A percentile compares a stretch with the other conserved stretches of the same genome.
Conservation (phyloP, 1,284 basidiomycete species). For the Papiliotrema nemorosa region DNA sequence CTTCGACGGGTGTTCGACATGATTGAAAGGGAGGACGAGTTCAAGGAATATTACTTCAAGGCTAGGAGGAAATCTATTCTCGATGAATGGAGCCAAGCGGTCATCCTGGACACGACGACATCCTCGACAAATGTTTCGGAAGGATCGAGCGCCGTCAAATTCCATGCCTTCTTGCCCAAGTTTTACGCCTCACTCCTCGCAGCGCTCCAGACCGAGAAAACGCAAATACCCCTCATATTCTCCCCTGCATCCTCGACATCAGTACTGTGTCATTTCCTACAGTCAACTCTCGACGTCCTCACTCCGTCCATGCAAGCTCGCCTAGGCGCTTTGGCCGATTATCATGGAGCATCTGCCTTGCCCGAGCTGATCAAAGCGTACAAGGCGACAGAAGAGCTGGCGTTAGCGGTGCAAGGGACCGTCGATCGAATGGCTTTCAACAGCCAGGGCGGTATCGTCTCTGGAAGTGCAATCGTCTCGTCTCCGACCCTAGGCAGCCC, state of each 20-base stretch:
- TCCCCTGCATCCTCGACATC: conserved; percentile 59
- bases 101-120: conserved; percentile 53
- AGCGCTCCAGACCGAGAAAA: conserved; percentile 63
- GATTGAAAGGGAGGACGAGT: conserved; percentile 85
- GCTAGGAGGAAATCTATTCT: conserved; percentile 65
- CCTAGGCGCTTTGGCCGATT: conserved; percentile 62
- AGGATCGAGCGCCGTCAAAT: conserved; percentile 43
- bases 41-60: conserved; percentile 87
- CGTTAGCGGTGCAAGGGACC: conserved; percentile 63
- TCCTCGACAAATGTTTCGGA: conserved; percentile 9
- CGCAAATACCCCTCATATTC: conserved; percentile 72
- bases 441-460: conserved; percentile 27
- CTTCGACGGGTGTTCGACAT: conserved; percentile 82
- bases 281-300: conserved; percentile 68
- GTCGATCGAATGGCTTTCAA: conserved; percentile 60
- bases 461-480: conserved; percentile 19
- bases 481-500: conserved; percentile 9
- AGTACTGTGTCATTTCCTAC: conserved; percentile 74
- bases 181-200: conserved; percentile 62
- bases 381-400: conserved; percentile 75
- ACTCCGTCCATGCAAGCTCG: conserved; percentile 75
- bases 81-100: conserved; percentile 63
- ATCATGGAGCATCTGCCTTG: conserved; percentile 62
- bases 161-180: conserved; percentile 64
- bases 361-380: conserved; percentile 67